A percentile compares a stretch with the other conserved stretches of the same genome.
Evolutionary conservation across 441 rosid species (phyloP).

Genomic region (Erodium chrysanthum): DNA sequence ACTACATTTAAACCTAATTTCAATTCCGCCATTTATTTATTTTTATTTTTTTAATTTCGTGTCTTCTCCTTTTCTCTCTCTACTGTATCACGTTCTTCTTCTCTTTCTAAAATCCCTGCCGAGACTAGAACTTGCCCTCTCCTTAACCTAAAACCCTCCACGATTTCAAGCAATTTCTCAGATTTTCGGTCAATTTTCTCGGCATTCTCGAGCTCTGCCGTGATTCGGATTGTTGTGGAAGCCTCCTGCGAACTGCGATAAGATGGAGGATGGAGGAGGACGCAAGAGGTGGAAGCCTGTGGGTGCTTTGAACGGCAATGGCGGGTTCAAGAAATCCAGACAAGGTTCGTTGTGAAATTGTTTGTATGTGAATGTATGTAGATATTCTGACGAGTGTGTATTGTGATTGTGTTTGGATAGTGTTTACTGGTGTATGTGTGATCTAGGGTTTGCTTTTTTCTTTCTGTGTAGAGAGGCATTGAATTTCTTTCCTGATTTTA

Average conservation of each 20-base stretch:
- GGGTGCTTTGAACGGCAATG: slow-evolving; percentile 44
- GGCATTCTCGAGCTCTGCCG: background rate
- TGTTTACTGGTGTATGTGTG: background rate
- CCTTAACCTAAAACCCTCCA: background rate
- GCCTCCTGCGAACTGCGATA: background rate
- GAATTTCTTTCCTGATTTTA: background rate
- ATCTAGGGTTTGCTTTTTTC: background rate
- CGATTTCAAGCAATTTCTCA: slow-evolving; percentile 3
- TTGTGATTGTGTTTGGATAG: background rate
- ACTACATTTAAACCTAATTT: slow-evolving; percentile 19
- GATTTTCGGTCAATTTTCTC: background rate
- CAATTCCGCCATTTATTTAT: slow-evolving; percentile 2
- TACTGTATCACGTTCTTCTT: background rate
- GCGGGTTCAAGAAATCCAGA: slow-evolving; percentile 44
- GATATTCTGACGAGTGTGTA: background rate
- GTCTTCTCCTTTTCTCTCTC: background rate
- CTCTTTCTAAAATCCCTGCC: background rate
- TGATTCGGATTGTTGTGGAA: slow-evolving; percentile 12
- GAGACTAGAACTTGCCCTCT: slow-evolving; percentile 7
- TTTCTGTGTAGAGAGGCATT: no score
- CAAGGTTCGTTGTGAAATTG: slow-evolving; percentile 30
- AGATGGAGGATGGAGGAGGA: slow-evolving; percentile 41
- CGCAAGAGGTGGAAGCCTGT: slow-evolving; percentile 54
- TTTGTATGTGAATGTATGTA: no score
- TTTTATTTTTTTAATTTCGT: background rate